Evolutionary conservation across 2,329 filamentous ascomycete genomes (phyloP).

Genomic region (Triangularia setosa): DNA sequence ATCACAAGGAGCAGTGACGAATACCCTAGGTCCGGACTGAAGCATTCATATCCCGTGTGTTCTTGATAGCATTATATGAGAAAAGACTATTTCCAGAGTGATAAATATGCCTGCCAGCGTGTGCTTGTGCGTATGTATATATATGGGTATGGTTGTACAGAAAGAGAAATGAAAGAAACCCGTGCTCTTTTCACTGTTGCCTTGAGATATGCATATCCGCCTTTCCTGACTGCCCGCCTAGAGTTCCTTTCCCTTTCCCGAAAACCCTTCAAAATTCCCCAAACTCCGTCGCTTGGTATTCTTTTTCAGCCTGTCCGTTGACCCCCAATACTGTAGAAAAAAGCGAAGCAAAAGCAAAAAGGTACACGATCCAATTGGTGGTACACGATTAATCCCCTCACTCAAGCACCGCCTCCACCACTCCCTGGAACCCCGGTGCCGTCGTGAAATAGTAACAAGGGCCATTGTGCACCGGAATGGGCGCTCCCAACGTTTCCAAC

Average conservation of each 20-base stretch:
- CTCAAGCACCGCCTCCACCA: not conserved
- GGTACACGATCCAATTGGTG: not conserved
- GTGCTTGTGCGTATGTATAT: not conserved
- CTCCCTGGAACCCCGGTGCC: slow-evolving; percentile 3
- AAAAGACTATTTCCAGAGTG: not conserved
- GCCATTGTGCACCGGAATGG: slow-evolving; percentile 25
- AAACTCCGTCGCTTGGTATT: slow-evolving; percentile 1
- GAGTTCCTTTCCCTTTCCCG: not conserved
- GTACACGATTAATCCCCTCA: not conserved
- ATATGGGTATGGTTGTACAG: not conserved
- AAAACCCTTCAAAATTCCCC: not conserved
- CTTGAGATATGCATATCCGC: not conserved
- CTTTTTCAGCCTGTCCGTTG: not conserved
- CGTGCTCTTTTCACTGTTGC: not conserved
- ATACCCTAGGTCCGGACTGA: not conserved
- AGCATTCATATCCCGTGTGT: not conserved
- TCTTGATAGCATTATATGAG: not conserved
- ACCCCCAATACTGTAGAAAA: not conserved
- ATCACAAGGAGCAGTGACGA: not conserved
- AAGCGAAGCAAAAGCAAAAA: not conserved
- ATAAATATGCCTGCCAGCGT: not conserved
- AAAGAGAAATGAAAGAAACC: not conserved
- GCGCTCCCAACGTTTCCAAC: slow-evolving; percentile 5
- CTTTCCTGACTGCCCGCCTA: not conserved
- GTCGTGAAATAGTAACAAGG: slow-evolving; percentile 26